phyloP scores from a whole-genome alignment of 2,329 filamentous ascomycete species.

The Fusarium scirpi region DNA sequence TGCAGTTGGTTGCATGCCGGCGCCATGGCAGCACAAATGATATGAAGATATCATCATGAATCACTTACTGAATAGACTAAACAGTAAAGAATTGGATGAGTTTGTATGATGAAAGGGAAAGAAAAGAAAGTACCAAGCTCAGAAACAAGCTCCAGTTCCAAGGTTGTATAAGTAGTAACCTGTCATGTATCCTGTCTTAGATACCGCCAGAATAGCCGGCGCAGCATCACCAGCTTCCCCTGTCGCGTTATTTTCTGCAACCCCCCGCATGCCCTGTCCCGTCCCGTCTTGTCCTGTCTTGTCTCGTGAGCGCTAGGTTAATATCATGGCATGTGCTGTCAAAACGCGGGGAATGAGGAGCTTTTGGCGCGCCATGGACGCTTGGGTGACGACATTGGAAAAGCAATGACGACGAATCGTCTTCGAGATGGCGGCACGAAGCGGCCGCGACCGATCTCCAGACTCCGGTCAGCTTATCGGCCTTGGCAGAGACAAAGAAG shows the following conservation, averaged over 20 bases:
- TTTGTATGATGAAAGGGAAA: background rate
- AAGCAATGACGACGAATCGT: conserved; percentile 13
- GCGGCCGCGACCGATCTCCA: background rate
- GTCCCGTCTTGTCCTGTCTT: background rate
- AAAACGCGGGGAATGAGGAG: conserved; percentile 35
- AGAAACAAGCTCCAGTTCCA: conserved; percentile 1
- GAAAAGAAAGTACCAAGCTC: background rate
- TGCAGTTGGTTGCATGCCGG: conserved; percentile 13
- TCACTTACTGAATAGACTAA: background rate
- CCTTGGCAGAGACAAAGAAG: conserved; percentile 18
- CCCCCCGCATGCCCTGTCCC: background rate
- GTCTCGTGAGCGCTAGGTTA: conserved; percentile 31
- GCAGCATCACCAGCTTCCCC: background rate
- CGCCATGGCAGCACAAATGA: conserved; percentile 32
- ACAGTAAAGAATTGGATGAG: background rate
- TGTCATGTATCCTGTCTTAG: background rate
- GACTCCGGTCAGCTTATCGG: conserved; percentile 28
- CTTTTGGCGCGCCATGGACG: conserved; percentile 20
- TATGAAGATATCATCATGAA: conserved; percentile 25
- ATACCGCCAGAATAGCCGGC: conserved; percentile 17
- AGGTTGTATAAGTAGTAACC: conserved; percentile 26
- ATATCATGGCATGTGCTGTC: conserved; percentile 21
- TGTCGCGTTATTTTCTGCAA: conserved; percentile 20
- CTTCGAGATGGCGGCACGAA: conserved; percentile 1
- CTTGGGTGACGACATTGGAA: conserved; percentile 40